Evolutionary conservation across 2,329 filamentous ascomycete genomes (phyloP).

Genomic region (Diplodia mutila): DNA sequence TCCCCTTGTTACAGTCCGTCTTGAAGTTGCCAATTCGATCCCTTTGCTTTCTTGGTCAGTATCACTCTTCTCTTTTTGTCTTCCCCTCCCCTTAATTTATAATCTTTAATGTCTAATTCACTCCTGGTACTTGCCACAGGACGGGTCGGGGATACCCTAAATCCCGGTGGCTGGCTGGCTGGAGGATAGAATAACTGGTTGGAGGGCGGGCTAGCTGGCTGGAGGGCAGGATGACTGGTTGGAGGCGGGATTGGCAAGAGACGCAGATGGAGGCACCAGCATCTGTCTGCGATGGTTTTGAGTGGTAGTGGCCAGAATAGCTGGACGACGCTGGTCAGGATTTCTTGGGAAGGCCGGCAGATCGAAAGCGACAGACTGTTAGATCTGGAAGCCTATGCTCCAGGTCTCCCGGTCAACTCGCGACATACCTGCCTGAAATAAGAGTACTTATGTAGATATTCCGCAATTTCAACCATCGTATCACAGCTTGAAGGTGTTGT

Average conservation of each 20-base stretch:
- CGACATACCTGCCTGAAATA: background rate
- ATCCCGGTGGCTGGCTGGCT: background rate
- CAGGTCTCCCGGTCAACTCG: background rate
- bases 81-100: background rate
- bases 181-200: no score
- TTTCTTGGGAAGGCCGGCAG: background rate
- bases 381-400: background rate
- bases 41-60: background rate
- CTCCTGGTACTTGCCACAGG: background rate
- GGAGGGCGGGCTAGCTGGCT: no score
- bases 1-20: background rate
- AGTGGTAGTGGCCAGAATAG: background rate
- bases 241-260: background rate
- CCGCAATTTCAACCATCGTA: background rate
- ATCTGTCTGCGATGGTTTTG: background rate
- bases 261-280: background rate
- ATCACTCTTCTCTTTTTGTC: no score
- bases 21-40: background rate
- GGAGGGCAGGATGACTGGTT: background rate
- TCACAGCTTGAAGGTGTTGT: background rate
- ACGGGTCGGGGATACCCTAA: background rate
- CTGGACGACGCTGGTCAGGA: background rate
- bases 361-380: background rate
- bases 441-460: conserved; percentile 1
- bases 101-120: background rate